Base-by-base conservation (phyloP, 164 flowering plant species). In the Piper longum region DNA sequence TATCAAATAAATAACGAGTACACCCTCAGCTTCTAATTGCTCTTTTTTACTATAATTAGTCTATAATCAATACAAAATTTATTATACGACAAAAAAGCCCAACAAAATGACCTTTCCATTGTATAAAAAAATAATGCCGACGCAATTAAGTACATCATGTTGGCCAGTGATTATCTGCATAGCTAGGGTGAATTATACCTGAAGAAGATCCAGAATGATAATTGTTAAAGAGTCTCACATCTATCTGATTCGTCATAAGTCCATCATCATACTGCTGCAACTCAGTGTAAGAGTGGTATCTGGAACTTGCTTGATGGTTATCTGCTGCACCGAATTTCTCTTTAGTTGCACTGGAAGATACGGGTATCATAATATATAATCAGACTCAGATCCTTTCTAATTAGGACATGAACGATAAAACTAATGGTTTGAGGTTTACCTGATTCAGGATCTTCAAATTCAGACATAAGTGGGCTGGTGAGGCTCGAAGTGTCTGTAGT, bases 381-480 rank as follows among this genome's bases (percentile, higher is more conserved):
- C 43, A 18, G 42, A 59, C 36, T 16, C 7, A 61, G 62, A 16
- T n/a, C 11, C 4, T 57, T 16, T 18, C 11, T 66, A 16, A 71
- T 65, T 48, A 44, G 11, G 48, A 9, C 6, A 44, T 5, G 48
- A 44, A 44, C 8, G 11, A 1, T 44, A 17, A 39, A 39, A 57
- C 39, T 57, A 18, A 36, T 36, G 39, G 4, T 8, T 14, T 57
- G 41, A 57, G 16, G 14, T 56, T 42, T 66, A 90, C 97, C 95
- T 70, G 91, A 88, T 69, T 91, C 95, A 59, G 81, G 79, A 74
- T 91, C 97, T 68, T 88, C 95, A 71, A 71, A 82, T 62, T 85
- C 89, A 48, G 95, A 81, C 58, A 89, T 75, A 61, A 78, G 89
- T 62, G 74, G 72, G 67, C 86, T 87, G 68, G 59, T 81, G 42